A percentile compares a stretch with the other conserved stretches of the same genome.
Conservation (phyloP, 768 basidiomycete species). For the Pisolithus marmoratus region DNA sequence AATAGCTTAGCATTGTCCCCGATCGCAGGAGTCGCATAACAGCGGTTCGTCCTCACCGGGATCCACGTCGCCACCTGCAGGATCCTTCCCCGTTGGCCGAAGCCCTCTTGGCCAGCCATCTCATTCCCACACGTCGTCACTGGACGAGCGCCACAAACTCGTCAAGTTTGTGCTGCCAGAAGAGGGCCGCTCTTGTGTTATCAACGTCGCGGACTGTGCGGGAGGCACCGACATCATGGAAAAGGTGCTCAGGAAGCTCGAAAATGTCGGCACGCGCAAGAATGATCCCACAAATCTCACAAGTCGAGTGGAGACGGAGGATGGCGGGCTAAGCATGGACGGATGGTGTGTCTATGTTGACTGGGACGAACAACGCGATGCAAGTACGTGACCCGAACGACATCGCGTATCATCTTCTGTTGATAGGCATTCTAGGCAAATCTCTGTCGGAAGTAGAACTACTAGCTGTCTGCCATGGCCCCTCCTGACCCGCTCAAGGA, state of each 20-base stretch:
- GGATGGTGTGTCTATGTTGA: conserved; percentile 87
- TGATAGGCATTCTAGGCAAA: conserved; percentile 40
- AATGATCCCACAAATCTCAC: conserved; percentile 38
- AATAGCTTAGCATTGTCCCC: conserved; percentile 54
- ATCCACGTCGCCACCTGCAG: conserved; percentile 42
- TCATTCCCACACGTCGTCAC: conserved; percentile 41
- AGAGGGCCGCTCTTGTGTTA: conserved; percentile 68
- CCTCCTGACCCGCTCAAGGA: conserved; percentile 76
- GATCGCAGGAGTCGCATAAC: conserved; percentile 60
- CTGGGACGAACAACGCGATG: conserved; percentile 43
- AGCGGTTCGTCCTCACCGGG: conserved; percentile 18
- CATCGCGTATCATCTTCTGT: neutral
- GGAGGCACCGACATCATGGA: conserved; percentile 85
- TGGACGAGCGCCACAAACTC: conserved; percentile 77
- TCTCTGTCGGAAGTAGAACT: conserved; percentile 80
- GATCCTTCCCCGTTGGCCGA: conserved; percentile 51
- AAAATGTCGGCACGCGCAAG: conserved; percentile 47
- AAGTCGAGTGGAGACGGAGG: conserved; percentile 60
- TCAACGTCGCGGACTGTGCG: conserved; percentile 76
- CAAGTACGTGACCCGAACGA: conserved; percentile 35
- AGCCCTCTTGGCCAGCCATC: conserved; percentile 51
- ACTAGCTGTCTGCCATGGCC: conserved; percentile 75
- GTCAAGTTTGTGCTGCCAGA: conserved; percentile 88
- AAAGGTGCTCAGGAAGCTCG: conserved; percentile 80
- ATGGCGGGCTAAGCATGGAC: conserved; percentile 75